Evolutionary conservation across 495 filamentous ascomycete species (phyloP).

Genomic region (Xylaria cubensis): DNA sequence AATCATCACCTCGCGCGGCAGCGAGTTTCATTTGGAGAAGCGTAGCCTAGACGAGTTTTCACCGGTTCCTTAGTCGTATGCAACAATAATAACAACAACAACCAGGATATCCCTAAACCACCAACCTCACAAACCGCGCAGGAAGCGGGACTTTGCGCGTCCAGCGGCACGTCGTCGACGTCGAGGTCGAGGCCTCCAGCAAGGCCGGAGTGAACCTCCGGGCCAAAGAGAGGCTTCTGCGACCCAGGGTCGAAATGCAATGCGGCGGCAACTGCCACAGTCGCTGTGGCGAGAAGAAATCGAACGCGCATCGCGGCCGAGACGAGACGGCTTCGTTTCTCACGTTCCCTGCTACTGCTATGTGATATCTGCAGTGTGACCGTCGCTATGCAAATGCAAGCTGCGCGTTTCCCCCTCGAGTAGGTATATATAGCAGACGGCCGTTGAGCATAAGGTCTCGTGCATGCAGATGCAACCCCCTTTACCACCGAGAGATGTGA

Average conservation of each 20-base stretch:
- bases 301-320: conserved; percentile 14
- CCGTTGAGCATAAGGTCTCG: background rate
- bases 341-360: background rate
- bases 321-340: background rate
- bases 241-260: background rate
- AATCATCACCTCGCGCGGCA: conserved; percentile 50
- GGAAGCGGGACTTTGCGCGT: conserved; percentile 52
- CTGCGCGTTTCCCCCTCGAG: background rate
- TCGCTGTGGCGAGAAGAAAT: conserved; percentile 13
- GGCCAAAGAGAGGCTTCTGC: conserved; percentile 10
- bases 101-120: background rate
- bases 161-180: conserved; percentile 38
- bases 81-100: background rate
- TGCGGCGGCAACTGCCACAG: background rate
- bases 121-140: conserved; percentile 58
- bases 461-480: conserved; percentile 4
- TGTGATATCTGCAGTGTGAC: conserved; percentile 22
- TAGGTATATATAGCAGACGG: background rate
- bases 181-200: conserved; percentile 26
- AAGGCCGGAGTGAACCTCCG: background rate
- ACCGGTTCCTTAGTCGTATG: background rate
- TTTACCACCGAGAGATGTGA: conserved; percentile 8
- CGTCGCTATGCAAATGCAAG: conserved; percentile 16
- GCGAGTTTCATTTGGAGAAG: conserved; percentile 55
- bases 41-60: conserved; percentile 42